A percentile compares a stretch with the other conserved stretches of the same genome.
Conservation (phyloP, 129 eudicot species). For the Heracleum sosnowskyi region DNA sequence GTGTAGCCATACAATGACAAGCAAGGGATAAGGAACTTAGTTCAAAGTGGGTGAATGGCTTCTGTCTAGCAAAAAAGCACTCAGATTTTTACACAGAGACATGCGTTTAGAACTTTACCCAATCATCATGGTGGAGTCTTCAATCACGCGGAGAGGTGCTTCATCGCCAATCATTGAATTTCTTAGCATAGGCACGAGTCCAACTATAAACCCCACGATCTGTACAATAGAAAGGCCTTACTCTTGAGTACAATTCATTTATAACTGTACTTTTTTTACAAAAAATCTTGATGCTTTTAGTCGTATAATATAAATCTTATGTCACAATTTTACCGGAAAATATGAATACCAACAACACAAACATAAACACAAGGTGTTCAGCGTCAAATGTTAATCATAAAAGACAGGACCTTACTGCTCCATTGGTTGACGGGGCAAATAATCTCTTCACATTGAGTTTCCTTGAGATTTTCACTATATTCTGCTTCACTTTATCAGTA, state of each 20-base stretch:
- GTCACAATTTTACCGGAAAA: neutral
- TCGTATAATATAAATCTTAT: neutral
- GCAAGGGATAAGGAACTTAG: neutral
- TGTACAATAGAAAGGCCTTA: slow-evolving; percentile 14
- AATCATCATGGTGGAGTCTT: slow-evolving; percentile 34
- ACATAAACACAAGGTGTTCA: neutral
- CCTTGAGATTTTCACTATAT: slow-evolving; percentile 3
- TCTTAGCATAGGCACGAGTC: slow-evolving; percentile 36
- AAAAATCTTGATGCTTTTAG: neutral
- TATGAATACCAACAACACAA: neutral
- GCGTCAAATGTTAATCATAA: neutral
- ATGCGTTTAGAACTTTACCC: slow-evolving; percentile 24
- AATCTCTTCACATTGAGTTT: slow-evolving; percentile 42
- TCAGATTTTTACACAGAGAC: neutral
- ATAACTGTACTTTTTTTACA: neutral
- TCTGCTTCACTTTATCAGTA: slow-evolving; percentile 11
- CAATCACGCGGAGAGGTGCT: slow-evolving; percentile 52
- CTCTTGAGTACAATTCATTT: neutral
- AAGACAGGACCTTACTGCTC: slow-evolving; percentile 36
- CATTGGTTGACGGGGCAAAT: slow-evolving; percentile 59
- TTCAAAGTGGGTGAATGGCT: neutral
- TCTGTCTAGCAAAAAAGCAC: neutral
- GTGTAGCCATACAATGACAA: neutral
- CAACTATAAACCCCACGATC: slow-evolving; percentile 47
- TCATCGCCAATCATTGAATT: slow-evolving; percentile 31